phyloP scores from a whole-genome alignment of 495 filamentous ascomycete genomes.

The Penicillium manginii region DNA sequence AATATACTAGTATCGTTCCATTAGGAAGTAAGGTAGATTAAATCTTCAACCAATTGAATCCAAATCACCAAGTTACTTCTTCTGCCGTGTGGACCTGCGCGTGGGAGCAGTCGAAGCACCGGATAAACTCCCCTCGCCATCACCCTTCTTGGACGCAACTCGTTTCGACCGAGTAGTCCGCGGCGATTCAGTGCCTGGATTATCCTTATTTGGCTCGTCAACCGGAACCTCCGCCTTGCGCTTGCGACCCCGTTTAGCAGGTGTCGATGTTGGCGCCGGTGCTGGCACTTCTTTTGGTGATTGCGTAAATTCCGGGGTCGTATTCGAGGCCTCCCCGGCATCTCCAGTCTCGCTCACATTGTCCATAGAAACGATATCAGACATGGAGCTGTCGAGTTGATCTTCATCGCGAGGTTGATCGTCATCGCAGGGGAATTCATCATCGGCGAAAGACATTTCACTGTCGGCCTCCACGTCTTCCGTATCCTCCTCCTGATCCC shows the following conservation, averaged over 20 bases:
- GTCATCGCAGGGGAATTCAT: conserved; percentile 8
- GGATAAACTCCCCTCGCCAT: conserved; percentile 11
- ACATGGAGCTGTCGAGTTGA: conserved; percentile 22
- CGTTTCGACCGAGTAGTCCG: conserved; percentile 35
- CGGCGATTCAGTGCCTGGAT: conserved; percentile 3
- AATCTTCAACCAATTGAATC: background rate
- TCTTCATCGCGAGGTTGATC: conserved; percentile 11
- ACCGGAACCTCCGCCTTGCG: conserved; percentile 40
- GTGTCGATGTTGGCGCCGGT: conserved; percentile 5
- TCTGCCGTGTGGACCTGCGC: conserved; percentile 40
- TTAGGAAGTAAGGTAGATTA: background rate
- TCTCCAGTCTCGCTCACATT: conserved; percentile 16
- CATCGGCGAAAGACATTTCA: background rate
- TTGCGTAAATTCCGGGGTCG: conserved; percentile 22
- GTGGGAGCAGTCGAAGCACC: conserved; percentile 28
- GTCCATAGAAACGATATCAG: conserved; percentile 21
- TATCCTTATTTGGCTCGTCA: conserved; percentile 20
- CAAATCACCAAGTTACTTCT: conserved; percentile 1
- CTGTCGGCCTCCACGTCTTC: conserved; percentile 3
- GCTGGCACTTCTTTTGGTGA: conserved; percentile 16
- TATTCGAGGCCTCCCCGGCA: conserved; percentile 27
- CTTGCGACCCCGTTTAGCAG: conserved; percentile 35
- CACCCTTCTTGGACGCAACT: conserved; percentile 30
- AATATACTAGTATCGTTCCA: background rate
- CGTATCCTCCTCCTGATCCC: conserved; percentile 3